phyloP scores from a whole-genome alignment of 352 stramenopile species.

The Phytophthora idaei region DNA sequence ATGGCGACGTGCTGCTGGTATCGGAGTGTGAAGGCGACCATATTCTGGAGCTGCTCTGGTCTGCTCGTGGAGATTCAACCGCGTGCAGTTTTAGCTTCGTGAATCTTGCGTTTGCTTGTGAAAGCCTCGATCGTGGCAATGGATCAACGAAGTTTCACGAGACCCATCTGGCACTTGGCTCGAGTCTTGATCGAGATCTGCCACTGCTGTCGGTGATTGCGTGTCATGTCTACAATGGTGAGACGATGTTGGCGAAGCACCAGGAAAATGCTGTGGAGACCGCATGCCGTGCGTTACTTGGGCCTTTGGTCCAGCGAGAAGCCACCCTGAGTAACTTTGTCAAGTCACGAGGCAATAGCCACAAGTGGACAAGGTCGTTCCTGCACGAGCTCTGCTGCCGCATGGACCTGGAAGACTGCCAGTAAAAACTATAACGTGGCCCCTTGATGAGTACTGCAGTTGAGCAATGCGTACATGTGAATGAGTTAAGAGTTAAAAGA shows the following conservation, averaged over 20 bases:
- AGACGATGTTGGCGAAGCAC: constrained; percentile 34
- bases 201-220: constrained; percentile 10
- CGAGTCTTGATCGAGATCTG: constrained; percentile 1
- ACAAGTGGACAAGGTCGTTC: constrained; percentile 48
- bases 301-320: constrained; percentile 23
- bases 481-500: no score
- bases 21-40: constrained; percentile 48
- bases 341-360: constrained; percentile 26
- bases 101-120: constrained; percentile 33
- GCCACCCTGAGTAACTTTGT: constrained; percentile 38
- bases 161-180: constrained; percentile 13
- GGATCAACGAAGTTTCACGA: constrained; percentile 3
- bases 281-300: constrained; percentile 27
- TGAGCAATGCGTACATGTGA: no score
- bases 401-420: constrained; percentile 46
- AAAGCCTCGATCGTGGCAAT: constrained; percentile 19
- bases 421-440: neutral
- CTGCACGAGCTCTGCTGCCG: constrained; percentile 45
- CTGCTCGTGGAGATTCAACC: neutral
- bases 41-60: constrained; percentile 44
- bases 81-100: constrained; percentile 30
- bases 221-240: constrained; percentile 44
- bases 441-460: no score
- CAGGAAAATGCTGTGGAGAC: constrained; percentile 18
- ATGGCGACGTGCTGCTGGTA: constrained; percentile 44